Evolutionary conservation across 2,329 filamentous ascomycete genomes (phyloP).

Genomic region (Fusarium piperis): DNA sequence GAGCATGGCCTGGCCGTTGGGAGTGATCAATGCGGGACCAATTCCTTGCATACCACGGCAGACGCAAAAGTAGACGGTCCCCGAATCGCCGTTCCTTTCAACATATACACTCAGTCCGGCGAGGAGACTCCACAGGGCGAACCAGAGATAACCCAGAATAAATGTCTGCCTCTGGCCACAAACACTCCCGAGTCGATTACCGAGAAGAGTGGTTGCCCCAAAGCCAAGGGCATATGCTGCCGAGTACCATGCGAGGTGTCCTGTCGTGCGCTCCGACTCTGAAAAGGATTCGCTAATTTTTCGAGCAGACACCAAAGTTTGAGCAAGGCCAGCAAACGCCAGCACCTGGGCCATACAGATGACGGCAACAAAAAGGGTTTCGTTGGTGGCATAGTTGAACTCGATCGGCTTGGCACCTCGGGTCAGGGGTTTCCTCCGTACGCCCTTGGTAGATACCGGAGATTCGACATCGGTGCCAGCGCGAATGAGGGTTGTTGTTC

Average conservation of each 20-base stretch:
- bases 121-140: conserved; percentile 40
- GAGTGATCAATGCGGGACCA: conserved; percentile 35
- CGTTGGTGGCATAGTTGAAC: conserved; percentile 41
- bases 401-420: conserved; percentile 36
- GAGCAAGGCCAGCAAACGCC: conserved; percentile 37
- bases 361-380: conserved; percentile 35
- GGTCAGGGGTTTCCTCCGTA: conserved; percentile 39
- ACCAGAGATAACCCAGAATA: conserved; percentile 38
- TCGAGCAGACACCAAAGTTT: conserved; percentile 36
- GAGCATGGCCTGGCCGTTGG: conserved; percentile 37
- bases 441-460: conserved; percentile 3
- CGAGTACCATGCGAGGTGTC: conserved; percentile 38
- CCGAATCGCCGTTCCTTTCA: conserved; percentile 7
- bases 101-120: conserved; percentile 35
- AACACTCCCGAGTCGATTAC: conserved; percentile 37
- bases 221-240: conserved; percentile 36
- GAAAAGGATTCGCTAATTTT: conserved; percentile 35
- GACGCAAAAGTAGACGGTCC: conserved; percentile 36
- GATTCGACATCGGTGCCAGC: conserved; percentile 31
- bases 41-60: conserved; percentile 41
- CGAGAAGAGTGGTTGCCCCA: conserved; percentile 32
- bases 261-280: conserved; percentile 28
- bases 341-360: conserved; percentile 41
- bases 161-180: conserved; percentile 38
- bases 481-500: conserved; percentile 35